A percentile compares a stretch with the other conserved stretches of the same genome.
These are phyloP conservation scores for Microbotryum violaceum DNA, from an alignment of 1,284 basidiomycete species.

Conservation along the genomic window DNA sequence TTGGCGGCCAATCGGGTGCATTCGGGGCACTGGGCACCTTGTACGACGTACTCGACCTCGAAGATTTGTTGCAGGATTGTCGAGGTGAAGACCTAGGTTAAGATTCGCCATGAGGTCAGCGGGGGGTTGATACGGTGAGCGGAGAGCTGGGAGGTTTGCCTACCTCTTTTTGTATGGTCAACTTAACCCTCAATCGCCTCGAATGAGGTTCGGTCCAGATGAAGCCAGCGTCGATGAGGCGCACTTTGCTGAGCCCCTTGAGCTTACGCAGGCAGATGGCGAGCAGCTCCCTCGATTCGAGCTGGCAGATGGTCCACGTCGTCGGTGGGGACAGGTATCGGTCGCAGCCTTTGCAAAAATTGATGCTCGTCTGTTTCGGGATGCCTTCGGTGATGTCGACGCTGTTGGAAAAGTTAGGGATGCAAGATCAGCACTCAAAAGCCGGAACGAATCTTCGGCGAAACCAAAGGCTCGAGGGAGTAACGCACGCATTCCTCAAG, in stretches of 20 bases:
- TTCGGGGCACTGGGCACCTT: constrained; percentile 90
- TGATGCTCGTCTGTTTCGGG: constrained; percentile 91
- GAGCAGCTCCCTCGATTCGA: constrained; percentile 87
- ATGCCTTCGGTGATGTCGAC: constrained; percentile 98
- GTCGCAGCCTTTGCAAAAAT: constrained; percentile 93
- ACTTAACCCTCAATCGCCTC: constrained; percentile 81
- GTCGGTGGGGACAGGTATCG: constrained; percentile 87
- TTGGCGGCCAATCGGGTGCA: constrained; percentile 92
- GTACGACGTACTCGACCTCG: constrained; percentile 91
- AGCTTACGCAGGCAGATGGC: constrained; percentile 72
- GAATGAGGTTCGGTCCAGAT: constrained; percentile 99
- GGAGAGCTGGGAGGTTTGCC: background rate
- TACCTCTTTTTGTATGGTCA: constrained; percentile 98
- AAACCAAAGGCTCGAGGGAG: constrained; percentile 27
- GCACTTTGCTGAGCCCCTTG: constrained; percentile 87
- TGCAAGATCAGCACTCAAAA: background rate
- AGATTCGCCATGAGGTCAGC: background rate
- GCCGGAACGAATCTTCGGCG: constrained; percentile 2
- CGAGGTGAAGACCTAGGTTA: constrained; percentile 69
- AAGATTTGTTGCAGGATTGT: constrained; percentile 97
- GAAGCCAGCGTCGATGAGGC: constrained; percentile 92
- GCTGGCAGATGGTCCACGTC: constrained; percentile 76
- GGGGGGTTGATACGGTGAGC: background rate
- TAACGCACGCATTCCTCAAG: constrained; percentile 67
- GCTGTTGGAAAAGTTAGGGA: constrained; percentile 42